A percentile compares a stretch with the other conserved stretches of the same genome.
Evolutionary conservation across 1,284 basidiomycete genomes (phyloP).

Genomic region (Fomes fomentarius): DNA sequence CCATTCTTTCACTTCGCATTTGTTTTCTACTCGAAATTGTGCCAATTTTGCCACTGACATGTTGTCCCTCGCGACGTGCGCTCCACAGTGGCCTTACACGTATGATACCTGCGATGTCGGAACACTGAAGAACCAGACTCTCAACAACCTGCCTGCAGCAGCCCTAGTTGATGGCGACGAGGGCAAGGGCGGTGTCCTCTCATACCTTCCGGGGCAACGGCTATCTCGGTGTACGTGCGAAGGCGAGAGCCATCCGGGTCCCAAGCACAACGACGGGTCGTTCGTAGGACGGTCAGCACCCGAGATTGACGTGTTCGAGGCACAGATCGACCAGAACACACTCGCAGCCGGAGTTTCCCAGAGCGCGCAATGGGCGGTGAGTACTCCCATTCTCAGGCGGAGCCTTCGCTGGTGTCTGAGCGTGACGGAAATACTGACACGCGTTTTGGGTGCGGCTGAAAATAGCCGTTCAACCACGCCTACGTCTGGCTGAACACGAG

Average conservation of each 20-base stretch:
- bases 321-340: constrained; percentile 52
- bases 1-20: neutral
- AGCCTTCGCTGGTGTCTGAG: constrained; percentile 9
- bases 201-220: constrained; percentile 82
- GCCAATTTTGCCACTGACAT: neutral
- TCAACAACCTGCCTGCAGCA: constrained; percentile 39
- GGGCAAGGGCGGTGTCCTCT: constrained; percentile 42
- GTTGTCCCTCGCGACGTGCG: neutral
- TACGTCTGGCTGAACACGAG: constrained; percentile 59
- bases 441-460: neutral
- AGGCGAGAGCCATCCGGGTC: constrained; percentile 75
- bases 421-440: neutral
- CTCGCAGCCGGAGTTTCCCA: constrained; percentile 59
- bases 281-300: constrained; percentile 77
- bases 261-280: constrained; percentile 52
- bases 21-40: constrained; percentile 14
- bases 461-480: constrained; percentile 60
- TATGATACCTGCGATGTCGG: constrained; percentile 78
- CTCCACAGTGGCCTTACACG: constrained; percentile 67
- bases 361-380: constrained; percentile 64
- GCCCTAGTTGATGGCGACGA: constrained; percentile 49
- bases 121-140: constrained; percentile 58
- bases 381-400: too few species aligned
- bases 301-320: constrained; percentile 82
- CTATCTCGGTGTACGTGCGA: constrained; percentile 76